Conservation (phyloP, 164 flowering plant species). For the Brasenia schreberi region DNA sequence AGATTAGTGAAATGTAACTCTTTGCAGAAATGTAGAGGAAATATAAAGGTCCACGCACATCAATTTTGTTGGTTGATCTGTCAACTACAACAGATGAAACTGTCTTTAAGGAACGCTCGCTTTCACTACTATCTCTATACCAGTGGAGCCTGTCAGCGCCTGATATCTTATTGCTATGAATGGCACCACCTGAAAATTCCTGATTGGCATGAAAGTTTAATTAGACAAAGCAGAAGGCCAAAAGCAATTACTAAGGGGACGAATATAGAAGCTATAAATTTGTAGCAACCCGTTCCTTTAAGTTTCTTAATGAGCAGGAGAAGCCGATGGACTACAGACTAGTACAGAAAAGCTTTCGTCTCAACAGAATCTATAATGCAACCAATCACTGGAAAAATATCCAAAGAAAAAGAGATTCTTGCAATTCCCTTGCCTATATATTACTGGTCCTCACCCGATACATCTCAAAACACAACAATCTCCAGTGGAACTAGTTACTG, state of each 20-base stretch:
- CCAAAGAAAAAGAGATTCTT: background rate
- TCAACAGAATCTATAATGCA: background rate
- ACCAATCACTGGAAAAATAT: background rate
- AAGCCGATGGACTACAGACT: too few species aligned
- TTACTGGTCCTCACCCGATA: background rate
- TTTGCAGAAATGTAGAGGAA: background rate
- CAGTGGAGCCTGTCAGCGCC: slow-evolving; percentile 19
- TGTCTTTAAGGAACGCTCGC: slow-evolving; percentile 43
- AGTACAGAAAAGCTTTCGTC: too few species aligned
- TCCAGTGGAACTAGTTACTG: background rate
- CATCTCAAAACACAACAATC: background rate
- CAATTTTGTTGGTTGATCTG: slow-evolving; percentile 17
- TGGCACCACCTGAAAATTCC: slow-evolving; percentile 29
- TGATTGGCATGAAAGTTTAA: slow-evolving; percentile 11
- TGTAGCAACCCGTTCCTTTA: too few species aligned
- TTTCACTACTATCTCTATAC: slow-evolving; percentile 28
- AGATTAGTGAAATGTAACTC: background rate
- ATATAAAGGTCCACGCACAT: slow-evolving; percentile 24
- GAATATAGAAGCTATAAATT: too few species aligned
- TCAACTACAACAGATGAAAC: slow-evolving; percentile 28
- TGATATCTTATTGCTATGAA: slow-evolving; percentile 16
- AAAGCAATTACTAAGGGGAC: too few species aligned
- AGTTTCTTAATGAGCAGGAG: too few species aligned
- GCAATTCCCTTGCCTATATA: background rate
- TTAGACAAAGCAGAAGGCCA: background rate